Percentiles rank a stretch among this genome's conserved stretches.
Evolutionary conservation across 2,329 filamentous ascomycete species (phyloP).

Genomic region (Fusarium buxicola): DNA sequence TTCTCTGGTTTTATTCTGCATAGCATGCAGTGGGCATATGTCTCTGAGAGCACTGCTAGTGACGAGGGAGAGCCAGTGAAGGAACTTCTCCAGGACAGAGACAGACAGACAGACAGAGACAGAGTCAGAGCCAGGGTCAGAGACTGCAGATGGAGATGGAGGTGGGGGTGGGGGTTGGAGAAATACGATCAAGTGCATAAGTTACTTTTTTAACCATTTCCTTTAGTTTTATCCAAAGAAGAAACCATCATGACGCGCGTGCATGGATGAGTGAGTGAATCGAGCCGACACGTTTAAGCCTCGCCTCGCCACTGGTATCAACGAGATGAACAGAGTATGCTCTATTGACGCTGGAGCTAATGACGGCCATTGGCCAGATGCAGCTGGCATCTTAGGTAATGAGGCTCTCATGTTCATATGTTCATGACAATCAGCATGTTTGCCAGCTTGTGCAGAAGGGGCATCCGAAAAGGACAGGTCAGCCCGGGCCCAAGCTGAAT

Average conservation of each 20-base stretch:
- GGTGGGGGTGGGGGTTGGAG: constrained; percentile 9
- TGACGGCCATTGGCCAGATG: constrained; percentile 11
- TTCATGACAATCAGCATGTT: constrained; percentile 40
- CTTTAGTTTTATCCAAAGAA: constrained; percentile 35
- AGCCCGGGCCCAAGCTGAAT: neutral
- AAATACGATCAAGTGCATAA: constrained; percentile 36
- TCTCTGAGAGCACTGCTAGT: constrained; percentile 22
- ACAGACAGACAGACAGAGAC: no score
- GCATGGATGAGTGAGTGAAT: neutral
- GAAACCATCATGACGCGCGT: constrained; percentile 22
- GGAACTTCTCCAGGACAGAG: constrained; percentile 22
- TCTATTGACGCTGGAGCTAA: neutral
- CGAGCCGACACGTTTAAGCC: neutral
- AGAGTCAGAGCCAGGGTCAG: constrained; percentile 12
- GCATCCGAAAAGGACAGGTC: constrained; percentile 9
- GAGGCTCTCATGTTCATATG: constrained; percentile 34
- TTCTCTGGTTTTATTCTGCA: constrained; percentile 22
- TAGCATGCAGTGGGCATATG: constrained; percentile 22
- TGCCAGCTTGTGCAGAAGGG: constrained; percentile 15
- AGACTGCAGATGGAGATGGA: constrained; percentile 18
- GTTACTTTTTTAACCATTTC: constrained; percentile 31
- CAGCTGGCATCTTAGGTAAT: constrained; percentile 24
- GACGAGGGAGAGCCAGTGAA: constrained; percentile 17
- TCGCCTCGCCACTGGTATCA: neutral
- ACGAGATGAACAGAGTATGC: constrained; percentile 1